Percentiles rank a stretch among this genome's conserved stretches.
Evolutionary conservation across 1,284 basidiomycete species (phyloP).

Genomic region (Apiotrichum domesticum): DNA sequence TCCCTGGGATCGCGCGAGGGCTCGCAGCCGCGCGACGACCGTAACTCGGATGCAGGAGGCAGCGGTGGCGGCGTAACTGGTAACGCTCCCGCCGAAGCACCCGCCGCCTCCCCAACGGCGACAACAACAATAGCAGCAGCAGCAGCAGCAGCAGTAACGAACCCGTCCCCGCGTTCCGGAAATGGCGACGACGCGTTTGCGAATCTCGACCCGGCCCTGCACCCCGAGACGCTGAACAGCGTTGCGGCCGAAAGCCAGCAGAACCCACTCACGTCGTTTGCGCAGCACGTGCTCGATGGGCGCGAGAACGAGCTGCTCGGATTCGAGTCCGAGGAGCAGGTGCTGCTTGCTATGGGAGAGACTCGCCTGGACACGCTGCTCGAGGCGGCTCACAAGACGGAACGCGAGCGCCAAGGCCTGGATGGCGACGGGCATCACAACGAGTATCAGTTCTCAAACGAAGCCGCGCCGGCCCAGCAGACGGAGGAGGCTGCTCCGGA

Average conservation of each 20-base stretch:
- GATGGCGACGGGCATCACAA: constrained; percentile 1
- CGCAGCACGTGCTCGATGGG: constrained; percentile 23
- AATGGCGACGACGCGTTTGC: constrained; percentile 13
- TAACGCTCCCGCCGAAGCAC: too few relatives aligned
- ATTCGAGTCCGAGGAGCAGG: constrained; percentile 12
- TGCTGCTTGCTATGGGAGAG: constrained; percentile 12
- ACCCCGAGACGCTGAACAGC: constrained; percentile 16
- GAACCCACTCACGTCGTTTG: constrained; percentile 23
- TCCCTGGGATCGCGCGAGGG: background rate
- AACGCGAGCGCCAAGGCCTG: constrained; percentile 2
- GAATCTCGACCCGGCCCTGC: constrained; percentile 21
- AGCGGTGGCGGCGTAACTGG: background rate
- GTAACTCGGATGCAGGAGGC: background rate
- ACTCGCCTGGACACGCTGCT: constrained; percentile 17
- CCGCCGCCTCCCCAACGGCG: too few relatives aligned
- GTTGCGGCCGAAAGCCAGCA: constrained; percentile 1
- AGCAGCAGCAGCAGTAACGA: too few relatives aligned
- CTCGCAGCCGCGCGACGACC: background rate
- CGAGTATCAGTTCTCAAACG: background rate
- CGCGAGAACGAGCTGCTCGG: constrained; percentile 10
- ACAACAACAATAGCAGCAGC: too few relatives aligned
- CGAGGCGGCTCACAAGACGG: constrained; percentile 11
- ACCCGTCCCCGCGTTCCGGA: background rate
- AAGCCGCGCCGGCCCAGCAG: background rate
- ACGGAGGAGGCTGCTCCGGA: background rate